A percentile compares a stretch with the other conserved stretches of the same genome.
These are phyloP conservation scores for Teunomyces panamensis DNA, from an alignment of 805 yeast genomes.

Conservation along the genomic window DNA sequence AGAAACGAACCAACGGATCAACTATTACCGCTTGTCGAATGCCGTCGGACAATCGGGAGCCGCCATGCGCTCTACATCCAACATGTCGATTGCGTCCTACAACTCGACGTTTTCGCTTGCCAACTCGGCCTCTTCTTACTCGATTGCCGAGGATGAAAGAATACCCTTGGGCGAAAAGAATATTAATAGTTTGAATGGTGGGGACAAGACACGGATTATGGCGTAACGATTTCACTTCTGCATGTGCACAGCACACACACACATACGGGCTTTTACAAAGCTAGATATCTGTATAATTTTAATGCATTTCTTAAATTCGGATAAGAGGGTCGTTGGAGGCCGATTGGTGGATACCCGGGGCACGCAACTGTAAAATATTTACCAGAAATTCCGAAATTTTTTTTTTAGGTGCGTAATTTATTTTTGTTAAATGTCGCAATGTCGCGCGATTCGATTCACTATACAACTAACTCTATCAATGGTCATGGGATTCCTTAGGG, in stretches of 20 bases:
- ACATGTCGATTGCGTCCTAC: slow-evolving; percentile 14
- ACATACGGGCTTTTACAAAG: not conserved
- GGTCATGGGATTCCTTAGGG: slow-evolving; percentile 86
- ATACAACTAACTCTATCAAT: slow-evolving; percentile 31
- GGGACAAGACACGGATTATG: not conserved
- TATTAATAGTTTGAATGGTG: slow-evolving; percentile 5
- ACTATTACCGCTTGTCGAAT: slow-evolving; percentile 31
- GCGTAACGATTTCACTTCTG: slow-evolving; percentile 1
- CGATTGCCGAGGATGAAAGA: slow-evolving; percentile 8
- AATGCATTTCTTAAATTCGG: not conserved
- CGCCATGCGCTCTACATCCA: slow-evolving; percentile 11
- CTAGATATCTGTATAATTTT: not conserved
- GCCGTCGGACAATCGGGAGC: slow-evolving; percentile 9
- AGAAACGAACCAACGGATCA: slow-evolving; percentile 25
- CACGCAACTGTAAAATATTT: too few relatives aligned
- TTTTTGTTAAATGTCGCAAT: not conserved
- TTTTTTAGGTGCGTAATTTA: not conserved
- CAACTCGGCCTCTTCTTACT: slow-evolving; percentile 16
- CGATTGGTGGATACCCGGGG: too few relatives aligned
- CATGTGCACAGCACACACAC: not conserved
- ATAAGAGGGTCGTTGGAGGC: too few relatives aligned
- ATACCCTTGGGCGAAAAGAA: slow-evolving; percentile 9
- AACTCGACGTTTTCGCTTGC: slow-evolving; percentile 15
- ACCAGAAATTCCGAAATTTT: too few relatives aligned
- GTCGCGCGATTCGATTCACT: not conserved